A percentile compares a stretch with the other conserved stretches of the same genome.
Conservation (phyloP, 2,329 filamentous ascomycete species). For the Apiospora malaysiana region DNA sequence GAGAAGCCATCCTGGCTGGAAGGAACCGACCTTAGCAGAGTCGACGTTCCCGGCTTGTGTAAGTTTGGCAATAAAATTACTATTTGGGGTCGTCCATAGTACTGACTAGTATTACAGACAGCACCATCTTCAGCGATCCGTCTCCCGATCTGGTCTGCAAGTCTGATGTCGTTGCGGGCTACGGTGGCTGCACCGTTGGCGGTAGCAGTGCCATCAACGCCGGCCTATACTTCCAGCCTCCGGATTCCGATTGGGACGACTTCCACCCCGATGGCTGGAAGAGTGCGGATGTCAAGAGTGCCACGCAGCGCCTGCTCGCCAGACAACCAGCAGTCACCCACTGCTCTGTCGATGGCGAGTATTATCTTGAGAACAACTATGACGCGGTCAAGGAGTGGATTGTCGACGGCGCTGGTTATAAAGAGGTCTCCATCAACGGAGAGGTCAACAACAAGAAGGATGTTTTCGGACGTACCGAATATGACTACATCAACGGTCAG, state of each 20-base stretch:
- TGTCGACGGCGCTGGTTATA: conserved; percentile 53
- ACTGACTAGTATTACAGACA: conserved; percentile 40
- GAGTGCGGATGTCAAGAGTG: conserved; percentile 51
- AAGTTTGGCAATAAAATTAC: conserved; percentile 27
- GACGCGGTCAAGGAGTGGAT: conserved; percentile 55
- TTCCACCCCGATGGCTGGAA: conserved; percentile 59
- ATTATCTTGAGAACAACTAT: conserved; percentile 55
- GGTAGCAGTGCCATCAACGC: conserved; percentile 61
- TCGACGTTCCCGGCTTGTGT: conserved; percentile 59
- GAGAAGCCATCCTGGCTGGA: conserved; percentile 55
- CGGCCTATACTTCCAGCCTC: conserved; percentile 59
- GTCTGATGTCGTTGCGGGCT: conserved; percentile 46
- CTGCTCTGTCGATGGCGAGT: conserved; percentile 51
- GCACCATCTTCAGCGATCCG: conserved; percentile 52
- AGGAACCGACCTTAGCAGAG: conserved; percentile 53
- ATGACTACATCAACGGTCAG: conserved; percentile 55
- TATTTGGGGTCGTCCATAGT: neutral
- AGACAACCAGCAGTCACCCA: conserved; percentile 50
- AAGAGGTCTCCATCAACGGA: conserved; percentile 53
- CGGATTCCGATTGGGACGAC: conserved; percentile 56
- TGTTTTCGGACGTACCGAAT: conserved; percentile 55
- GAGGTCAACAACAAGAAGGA: conserved; percentile 50
- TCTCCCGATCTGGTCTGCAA: conserved; percentile 47
- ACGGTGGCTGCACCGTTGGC: conserved; percentile 56
- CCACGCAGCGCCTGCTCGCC: conserved; percentile 50